Evolutionary conservation across 2,329 filamentous ascomycete genomes (phyloP).

Genomic region (Ophiostoma pallidulum): DNA sequence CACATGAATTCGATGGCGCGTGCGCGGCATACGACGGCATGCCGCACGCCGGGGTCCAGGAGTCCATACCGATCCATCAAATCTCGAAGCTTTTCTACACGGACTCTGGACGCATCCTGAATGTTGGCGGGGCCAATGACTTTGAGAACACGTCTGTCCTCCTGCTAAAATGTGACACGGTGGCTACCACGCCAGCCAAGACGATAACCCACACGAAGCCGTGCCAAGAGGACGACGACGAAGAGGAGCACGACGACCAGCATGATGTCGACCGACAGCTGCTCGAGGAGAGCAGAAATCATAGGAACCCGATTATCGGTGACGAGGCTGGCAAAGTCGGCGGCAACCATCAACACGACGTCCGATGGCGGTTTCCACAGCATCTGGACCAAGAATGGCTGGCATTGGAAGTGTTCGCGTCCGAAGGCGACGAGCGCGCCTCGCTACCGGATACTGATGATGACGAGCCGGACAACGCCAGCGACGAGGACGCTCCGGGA

Average conservation of each 20-base stretch:
- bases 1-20: conserved; percentile 35
- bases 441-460: conserved; percentile 14
- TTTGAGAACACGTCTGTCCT: conserved; percentile 65
- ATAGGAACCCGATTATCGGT: no score
- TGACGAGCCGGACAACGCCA: conserved; percentile 37
- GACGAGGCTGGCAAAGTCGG: no score
- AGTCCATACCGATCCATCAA: conserved; percentile 44
- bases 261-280: conserved; percentile 39
- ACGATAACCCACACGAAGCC: conserved; percentile 22
- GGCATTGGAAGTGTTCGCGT: conserved; percentile 74
- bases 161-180: conserved; percentile 61
- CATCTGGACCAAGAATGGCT: conserved; percentile 86
- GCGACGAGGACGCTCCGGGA: conserved; percentile 20
- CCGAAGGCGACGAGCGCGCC: conserved; percentile 31
- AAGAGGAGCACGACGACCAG: conserved; percentile 28
- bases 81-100: conserved; percentile 91
- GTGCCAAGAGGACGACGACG: conserved; percentile 16
- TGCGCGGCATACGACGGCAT: conserved; percentile 31
- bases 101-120: conserved; percentile 80
- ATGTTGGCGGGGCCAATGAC: conserved; percentile 52
- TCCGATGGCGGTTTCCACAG: conserved; percentile 52
- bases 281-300: conserved; percentile 27
- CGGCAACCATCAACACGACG: not conserved
- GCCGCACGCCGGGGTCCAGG: conserved; percentile 37
- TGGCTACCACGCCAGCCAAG: conserved; percentile 49